phyloP scores from a whole-genome alignment of 768 basidiomycete species.

The Holtermanniella nyarrowii region DNA sequence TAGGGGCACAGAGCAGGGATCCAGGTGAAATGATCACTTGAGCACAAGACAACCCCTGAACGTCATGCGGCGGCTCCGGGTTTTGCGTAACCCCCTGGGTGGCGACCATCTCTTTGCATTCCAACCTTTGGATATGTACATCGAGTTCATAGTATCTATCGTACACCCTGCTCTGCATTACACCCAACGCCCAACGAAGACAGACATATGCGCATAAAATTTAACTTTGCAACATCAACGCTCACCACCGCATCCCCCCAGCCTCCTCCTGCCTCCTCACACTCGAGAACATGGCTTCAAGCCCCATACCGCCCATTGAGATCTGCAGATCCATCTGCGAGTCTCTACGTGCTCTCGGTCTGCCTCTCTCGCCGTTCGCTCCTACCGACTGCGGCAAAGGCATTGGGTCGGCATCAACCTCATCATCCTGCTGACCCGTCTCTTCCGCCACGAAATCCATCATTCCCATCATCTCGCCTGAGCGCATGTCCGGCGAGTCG shows the following conservation, averaged over 20 bases:
- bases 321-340: constrained; percentile 15
- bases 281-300: constrained; percentile 11
- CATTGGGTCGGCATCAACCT: background rate
- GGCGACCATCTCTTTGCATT: too few species aligned
- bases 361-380: background rate
- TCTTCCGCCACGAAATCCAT: constrained; percentile 4
- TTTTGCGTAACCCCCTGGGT: background rate
- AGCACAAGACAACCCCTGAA: background rate
- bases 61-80: background rate
- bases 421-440: background rate
- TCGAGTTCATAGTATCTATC: too few species aligned
- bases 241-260: constrained; percentile 24
- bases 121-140: too few species aligned
- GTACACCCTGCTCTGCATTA: too few species aligned
- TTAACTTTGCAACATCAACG: background rate
- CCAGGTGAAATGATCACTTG: too few species aligned
- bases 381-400: too few species aligned
- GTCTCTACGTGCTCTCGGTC: constrained; percentile 10
- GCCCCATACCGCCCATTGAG: constrained; percentile 17
- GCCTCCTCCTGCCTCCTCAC: constrained; percentile 13
- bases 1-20: too few species aligned
- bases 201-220: too few species aligned
- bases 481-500: constrained; percentile 2
- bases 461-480: constrained; percentile 3
- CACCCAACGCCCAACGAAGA: too few species aligned